Evolutionary conservation across 2,329 filamentous ascomycete genomes (phyloP).

Genomic region (Colletotrichum sp.): DNA sequence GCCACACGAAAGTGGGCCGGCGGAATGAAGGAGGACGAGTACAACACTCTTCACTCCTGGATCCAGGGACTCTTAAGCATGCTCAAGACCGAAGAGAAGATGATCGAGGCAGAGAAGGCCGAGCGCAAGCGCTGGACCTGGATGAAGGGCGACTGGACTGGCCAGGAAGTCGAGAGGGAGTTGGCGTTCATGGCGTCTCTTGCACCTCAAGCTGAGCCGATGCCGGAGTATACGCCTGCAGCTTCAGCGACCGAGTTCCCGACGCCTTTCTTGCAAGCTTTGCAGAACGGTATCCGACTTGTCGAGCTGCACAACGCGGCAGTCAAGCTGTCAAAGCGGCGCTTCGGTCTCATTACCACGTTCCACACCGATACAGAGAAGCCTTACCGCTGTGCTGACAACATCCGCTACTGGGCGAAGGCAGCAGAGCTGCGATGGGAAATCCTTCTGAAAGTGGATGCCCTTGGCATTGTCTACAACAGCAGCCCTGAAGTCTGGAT

Average conservation of each 20-base stretch:
- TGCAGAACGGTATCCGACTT: constrained; percentile 81
- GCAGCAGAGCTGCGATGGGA: constrained; percentile 95
- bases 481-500: constrained; percentile 73
- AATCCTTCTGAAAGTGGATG: constrained; percentile 80
- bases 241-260: constrained; percentile 52
- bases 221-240: constrained; percentile 71
- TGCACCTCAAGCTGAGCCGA: constrained; percentile 58
- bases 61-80: constrained; percentile 78
- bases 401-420: constrained; percentile 95
- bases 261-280: constrained; percentile 73
- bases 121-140: constrained; percentile 81
- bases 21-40: constrained; percentile 80
- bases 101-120: constrained; percentile 73
- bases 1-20: constrained; percentile 85
- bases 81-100: constrained; percentile 75
- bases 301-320: constrained; percentile 89
- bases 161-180: constrained; percentile 77
- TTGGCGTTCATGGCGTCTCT: constrained; percentile 82
- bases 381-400: constrained; percentile 92
- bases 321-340: constrained; percentile 81
- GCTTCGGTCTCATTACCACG: constrained; percentile 86
- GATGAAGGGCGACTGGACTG: constrained; percentile 79
- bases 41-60: constrained; percentile 78
- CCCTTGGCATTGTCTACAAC: constrained; percentile 84
- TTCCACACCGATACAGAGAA: constrained; percentile 95